phyloP scores from a whole-genome alignment of 1,139 yeast genomes.

The Scheffersomyces parashehatae region DNA sequence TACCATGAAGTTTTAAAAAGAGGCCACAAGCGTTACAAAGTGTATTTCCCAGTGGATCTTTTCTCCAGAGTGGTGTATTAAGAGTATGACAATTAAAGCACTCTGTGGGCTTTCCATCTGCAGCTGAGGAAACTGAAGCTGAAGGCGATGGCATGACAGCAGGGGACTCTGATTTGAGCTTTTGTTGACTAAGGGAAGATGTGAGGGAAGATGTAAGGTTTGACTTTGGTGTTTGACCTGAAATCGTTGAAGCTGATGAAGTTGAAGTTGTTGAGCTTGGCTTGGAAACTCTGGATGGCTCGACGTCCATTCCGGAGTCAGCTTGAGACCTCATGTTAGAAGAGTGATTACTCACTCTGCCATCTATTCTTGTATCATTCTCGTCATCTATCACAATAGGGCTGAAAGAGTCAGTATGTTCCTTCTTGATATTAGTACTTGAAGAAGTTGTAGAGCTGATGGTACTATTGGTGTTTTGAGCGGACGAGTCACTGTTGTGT shows the following conservation, averaged over 20 bases:
- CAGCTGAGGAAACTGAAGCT: slow-evolving; percentile 2
- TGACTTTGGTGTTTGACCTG: not conserved
- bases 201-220: slow-evolving; percentile 31
- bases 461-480: slow-evolving; percentile 2
- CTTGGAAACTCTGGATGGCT: slow-evolving; percentile 5
- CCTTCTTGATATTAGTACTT: not conserved
- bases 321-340: not conserved
- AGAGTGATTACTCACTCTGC: no score
- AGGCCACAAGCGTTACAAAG: slow-evolving; percentile 64
- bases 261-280: slow-evolving; percentile 3
- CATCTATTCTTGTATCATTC: not conserved
- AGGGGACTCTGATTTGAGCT: slow-evolving; percentile 8
- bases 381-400: not conserved
- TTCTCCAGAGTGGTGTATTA: slow-evolving; percentile 61
- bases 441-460: slow-evolving; percentile 4
- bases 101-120: slow-evolving; percentile 19
- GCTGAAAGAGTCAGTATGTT: not conserved
- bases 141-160: slow-evolving; percentile 3
- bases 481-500: slow-evolving; percentile 4
- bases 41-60: slow-evolving; percentile 57
- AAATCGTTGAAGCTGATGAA: slow-evolving; percentile 3
- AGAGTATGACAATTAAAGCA: slow-evolving; percentile 57
- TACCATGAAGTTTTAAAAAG: slow-evolving; percentile 57
- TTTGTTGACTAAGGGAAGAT: slow-evolving; percentile 24
- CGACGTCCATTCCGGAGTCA: not conserved